Percentiles rank a stretch among this genome's conserved stretches.
Evolutionary conservation across 345 rosid genomes (phyloP).

Genomic region (Gynandropsis gynandra): DNA sequence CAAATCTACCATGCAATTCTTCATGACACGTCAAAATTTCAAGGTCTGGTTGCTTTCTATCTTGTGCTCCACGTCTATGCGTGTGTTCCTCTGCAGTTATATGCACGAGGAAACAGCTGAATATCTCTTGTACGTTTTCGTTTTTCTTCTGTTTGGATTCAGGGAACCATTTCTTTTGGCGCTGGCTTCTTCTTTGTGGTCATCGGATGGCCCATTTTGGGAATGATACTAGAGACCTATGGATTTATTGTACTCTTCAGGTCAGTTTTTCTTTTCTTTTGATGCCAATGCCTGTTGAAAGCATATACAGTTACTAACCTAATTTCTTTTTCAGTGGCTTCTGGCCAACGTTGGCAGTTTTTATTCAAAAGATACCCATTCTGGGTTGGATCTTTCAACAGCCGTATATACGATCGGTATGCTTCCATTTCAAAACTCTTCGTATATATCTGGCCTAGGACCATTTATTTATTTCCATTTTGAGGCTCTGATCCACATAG

Average conservation of each 20-base stretch:
- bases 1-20: slow-evolving; percentile 93
- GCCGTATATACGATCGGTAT: slow-evolving; percentile 81
- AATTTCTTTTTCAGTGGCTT: slow-evolving; percentile 59
- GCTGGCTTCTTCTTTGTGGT: slow-evolving; percentile 84
- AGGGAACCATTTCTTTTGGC: slow-evolving; percentile 96
- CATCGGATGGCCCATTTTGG: slow-evolving; percentile 93
- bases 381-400: slow-evolving; percentile 92
- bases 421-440: slow-evolving; percentile 6
- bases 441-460: neutral
- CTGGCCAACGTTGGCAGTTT: slow-evolving; percentile 96
- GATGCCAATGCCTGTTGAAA: slow-evolving; percentile 1
- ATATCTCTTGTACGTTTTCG: neutral
- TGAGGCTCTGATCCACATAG: neutral
- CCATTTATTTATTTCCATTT: neutral
- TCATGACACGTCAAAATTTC: slow-evolving; percentile 84
- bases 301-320: slow-evolving; percentile 2
- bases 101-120: no score
- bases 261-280: slow-evolving; percentile 27
- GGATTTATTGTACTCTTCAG: slow-evolving; percentile 92
- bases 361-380: slow-evolving; percentile 83
- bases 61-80: no score
- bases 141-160: slow-evolving; percentile 6
- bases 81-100: no score
- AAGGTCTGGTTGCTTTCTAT: slow-evolving; percentile 43
- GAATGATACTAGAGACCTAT: slow-evolving; percentile 86